phyloP scores from a whole-genome alignment of 2,329 filamentous ascomycete genomes.

The Aspergillus piperis region DNA sequence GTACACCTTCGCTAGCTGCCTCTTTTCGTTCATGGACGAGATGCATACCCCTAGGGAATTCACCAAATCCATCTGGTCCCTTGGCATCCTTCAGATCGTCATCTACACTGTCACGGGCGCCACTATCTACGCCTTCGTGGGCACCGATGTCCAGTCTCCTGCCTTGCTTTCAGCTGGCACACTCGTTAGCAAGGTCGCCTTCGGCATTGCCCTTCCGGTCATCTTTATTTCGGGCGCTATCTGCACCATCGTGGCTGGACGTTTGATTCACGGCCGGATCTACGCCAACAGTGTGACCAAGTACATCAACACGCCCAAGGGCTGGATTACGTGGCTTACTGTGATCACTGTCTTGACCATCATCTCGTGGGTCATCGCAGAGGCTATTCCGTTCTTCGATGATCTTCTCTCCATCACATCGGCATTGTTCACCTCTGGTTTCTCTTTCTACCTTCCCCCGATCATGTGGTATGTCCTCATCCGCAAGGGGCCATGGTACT shows the following conservation, averaged over 20 bases:
- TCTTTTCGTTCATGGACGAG: constrained; percentile 15
- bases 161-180: constrained; percentile 28
- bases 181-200: constrained; percentile 8
- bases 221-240: constrained; percentile 25
- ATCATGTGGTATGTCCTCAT: constrained; percentile 34
- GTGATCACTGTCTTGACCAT: constrained; percentile 17
- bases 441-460: constrained; percentile 72
- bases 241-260: constrained; percentile 23
- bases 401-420: constrained; percentile 33
- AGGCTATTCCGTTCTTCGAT: constrained; percentile 24
- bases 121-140: constrained; percentile 32
- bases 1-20: constrained; percentile 40
- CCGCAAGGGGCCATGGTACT: constrained; percentile 20
- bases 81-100: constrained; percentile 13
- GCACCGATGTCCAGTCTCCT: constrained; percentile 27
- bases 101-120: constrained; percentile 15
- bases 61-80: constrained; percentile 12
- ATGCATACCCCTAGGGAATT: constrained; percentile 18
- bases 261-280: constrained; percentile 23
- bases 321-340: constrained; percentile 23
- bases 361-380: constrained; percentile 22
- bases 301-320: constrained; percentile 21
- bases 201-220: constrained; percentile 12
- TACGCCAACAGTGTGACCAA: constrained; percentile 20
- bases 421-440: constrained; percentile 80